phyloP scores from a whole-genome alignment of 78 protist genomes.

The Planoprotostelium fungivorum region DNA sequence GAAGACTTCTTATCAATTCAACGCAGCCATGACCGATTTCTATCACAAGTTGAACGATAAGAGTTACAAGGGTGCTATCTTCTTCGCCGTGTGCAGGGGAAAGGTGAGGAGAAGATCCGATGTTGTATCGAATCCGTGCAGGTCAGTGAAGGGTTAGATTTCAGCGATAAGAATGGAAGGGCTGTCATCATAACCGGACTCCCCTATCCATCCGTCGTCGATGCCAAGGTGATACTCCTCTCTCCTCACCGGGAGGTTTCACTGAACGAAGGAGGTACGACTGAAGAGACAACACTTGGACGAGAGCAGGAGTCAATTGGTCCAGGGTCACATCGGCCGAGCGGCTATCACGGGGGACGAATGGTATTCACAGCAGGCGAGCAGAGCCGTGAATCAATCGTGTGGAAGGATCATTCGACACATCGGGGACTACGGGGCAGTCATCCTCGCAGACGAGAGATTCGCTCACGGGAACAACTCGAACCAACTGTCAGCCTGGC shows the following conservation, averaged over 20 bases:
- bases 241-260: background rate
- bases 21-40: constrained; percentile 22
- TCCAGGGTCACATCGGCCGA: background rate
- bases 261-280: constrained; percentile 5
- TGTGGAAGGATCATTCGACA: constrained; percentile 96
- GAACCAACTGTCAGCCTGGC: constrained; percentile 46
- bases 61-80: constrained; percentile 61
- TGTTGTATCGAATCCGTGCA: background rate
- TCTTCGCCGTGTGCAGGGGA: constrained; percentile 94
- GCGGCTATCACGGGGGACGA: constrained; percentile 11
- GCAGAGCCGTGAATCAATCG: constrained; percentile 96
- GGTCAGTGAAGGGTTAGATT: constrained; percentile 94
- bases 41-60: constrained; percentile 4
- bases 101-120: constrained; percentile 34
- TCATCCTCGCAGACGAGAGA: constrained; percentile 79
- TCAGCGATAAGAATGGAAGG: constrained; percentile 87
- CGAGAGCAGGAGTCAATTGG: background rate
- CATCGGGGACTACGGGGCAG: constrained; percentile 87
- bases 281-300: constrained; percentile 51
- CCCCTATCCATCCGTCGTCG: constrained; percentile 69
- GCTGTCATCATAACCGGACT: constrained; percentile 93
- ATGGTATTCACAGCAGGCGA: constrained; percentile 87
- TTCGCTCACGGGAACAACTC: constrained; percentile 3
- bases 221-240: background rate
- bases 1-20: constrained; percentile 8